A percentile compares a stretch with the other conserved stretches of the same genome.
phyloP scores from a whole-genome alignment of 2,329 filamentous ascomycete species.

The Fusarium pininemorale region DNA sequence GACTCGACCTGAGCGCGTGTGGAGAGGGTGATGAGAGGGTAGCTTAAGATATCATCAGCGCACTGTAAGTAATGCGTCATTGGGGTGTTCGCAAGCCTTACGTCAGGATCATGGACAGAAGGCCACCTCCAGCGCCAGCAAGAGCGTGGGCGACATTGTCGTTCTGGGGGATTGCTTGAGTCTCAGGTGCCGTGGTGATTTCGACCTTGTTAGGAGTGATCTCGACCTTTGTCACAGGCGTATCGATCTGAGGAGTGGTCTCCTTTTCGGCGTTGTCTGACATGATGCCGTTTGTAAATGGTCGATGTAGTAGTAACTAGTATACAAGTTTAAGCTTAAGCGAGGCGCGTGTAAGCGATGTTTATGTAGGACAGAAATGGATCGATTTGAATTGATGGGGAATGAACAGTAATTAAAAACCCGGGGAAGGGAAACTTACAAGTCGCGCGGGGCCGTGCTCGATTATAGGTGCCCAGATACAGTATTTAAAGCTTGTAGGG shows the following conservation, averaged over 20 bases:
- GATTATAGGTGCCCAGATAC: constrained; percentile 10
- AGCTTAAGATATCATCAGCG: constrained; percentile 61
- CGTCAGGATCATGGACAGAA: constrained; percentile 96
- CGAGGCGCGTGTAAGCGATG: constrained; percentile 10
- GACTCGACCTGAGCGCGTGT: constrained; percentile 98
- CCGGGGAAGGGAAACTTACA: constrained; percentile 19
- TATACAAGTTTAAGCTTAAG: constrained; percentile 14
- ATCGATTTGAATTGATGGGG: constrained; percentile 16
- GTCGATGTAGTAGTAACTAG: background rate
- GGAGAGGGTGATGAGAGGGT: constrained; percentile 96
- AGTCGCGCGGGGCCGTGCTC: constrained; percentile 29
- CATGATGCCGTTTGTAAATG: constrained; percentile 16
- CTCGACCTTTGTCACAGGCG: constrained; percentile 31
- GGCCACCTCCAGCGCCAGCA: constrained; percentile 89
- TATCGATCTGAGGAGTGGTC: constrained; percentile 31
- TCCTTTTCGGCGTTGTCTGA: constrained; percentile 36
- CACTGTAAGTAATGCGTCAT: constrained; percentile 6
- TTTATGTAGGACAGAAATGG: background rate
- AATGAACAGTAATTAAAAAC: constrained; percentile 20
- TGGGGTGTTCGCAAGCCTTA: constrained; percentile 53
- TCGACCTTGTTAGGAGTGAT: constrained; percentile 27
- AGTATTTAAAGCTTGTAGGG: constrained; percentile 14
- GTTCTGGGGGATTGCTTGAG: constrained; percentile 74
- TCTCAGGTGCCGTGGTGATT: constrained; percentile 58
- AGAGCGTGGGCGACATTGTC: constrained; percentile 98